Base-by-base conservation (phyloP, 495 filamentous ascomycete genomes). In the Podospora pseudopauciseta region DNA sequence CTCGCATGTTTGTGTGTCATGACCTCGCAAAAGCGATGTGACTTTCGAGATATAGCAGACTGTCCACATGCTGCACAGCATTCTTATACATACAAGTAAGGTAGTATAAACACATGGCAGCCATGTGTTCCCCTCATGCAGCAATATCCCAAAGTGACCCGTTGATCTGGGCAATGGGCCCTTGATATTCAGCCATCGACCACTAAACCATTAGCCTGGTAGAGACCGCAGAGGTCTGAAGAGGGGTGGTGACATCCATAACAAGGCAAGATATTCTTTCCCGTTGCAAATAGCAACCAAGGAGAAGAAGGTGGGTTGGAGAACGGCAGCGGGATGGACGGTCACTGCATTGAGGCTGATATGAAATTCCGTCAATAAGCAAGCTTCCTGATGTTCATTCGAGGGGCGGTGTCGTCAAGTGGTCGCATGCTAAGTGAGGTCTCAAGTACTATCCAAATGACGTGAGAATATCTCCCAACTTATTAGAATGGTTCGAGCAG, bases 261-360 rank as follows among this genome's bases (percentile, higher is more conserved):
- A 65, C 18, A 68, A 54, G 67, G 63, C 54, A 70, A 44, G 64
- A 69, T 69, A 65, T 54, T 20, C 60, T 72, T 59, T 68, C 60
- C 70, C 68, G 64, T 70, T 61, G 59, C 49, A 68, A 53, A 54
- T 30, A 57, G 64, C 64, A 32, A 66, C 60, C 13, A 49, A 49
- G 39, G 9, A 49, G 39, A 49, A 49, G 39, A 49, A 49, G 2
- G 5, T 13, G 34, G 34, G 39, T 49, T 13, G 39, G 7, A 13
- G 39, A 49, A 11, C 39, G 39, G 39, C 39, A 9, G 39, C 39
- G 39, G 39, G 39, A 49, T 49, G 39, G 39, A 49, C 39, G 39
- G 39, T 49, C 39, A 49, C 2, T 49, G 39, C 7, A 49, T 49
- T 49, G 39, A 49, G 39, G 39, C 39, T 49, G 39, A 49, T 49